Conservation (phyloP, 2,329 filamentous ascomycete genomes). For the Simplicillium sp. region DNA sequence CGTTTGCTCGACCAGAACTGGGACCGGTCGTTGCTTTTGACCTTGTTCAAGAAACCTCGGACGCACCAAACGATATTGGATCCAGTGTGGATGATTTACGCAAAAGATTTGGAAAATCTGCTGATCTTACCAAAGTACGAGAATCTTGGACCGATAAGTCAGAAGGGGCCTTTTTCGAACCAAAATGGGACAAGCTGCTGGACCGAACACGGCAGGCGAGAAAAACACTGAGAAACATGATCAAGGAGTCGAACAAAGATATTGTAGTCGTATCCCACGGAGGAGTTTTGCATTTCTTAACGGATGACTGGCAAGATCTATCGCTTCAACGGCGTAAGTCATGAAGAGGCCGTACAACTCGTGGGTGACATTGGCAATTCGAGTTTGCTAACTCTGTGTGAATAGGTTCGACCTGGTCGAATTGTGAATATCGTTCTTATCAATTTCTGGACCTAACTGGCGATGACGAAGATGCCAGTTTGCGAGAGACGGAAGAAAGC, state of each 20-base stretch:
- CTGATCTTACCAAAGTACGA: constrained; percentile 46
- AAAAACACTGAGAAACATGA: constrained; percentile 45
- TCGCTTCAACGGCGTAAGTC: constrained; percentile 21
- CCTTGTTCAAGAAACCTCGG: constrained; percentile 62
- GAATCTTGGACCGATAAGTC: constrained; percentile 61
- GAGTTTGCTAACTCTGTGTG: too few relatives aligned
- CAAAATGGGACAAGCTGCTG: constrained; percentile 36
- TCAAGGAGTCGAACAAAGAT: constrained; percentile 41
- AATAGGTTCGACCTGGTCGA: constrained; percentile 51
- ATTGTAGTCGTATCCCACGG: constrained; percentile 68
- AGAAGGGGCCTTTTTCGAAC: constrained; percentile 17
- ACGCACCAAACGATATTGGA: constrained; percentile 62
- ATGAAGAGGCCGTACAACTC: too few relatives aligned
- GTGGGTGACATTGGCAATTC: too few relatives aligned
- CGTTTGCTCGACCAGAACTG: constrained; percentile 42
- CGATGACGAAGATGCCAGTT: constrained; percentile 18
- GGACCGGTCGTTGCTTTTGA: constrained; percentile 53
- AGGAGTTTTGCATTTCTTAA: constrained; percentile 67
- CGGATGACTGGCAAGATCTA: constrained; percentile 59
- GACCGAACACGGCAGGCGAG: constrained; percentile 16
- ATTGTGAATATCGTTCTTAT: constrained; percentile 57
- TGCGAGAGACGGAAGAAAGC: background rate
- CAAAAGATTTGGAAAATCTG: constrained; percentile 43
- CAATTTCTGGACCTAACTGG: constrained; percentile 38
- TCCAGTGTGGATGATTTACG: constrained; percentile 39